Evolutionary conservation across 352 stramenopile genomes (phyloP).

Genomic region (Phytophthora lateralis): DNA sequence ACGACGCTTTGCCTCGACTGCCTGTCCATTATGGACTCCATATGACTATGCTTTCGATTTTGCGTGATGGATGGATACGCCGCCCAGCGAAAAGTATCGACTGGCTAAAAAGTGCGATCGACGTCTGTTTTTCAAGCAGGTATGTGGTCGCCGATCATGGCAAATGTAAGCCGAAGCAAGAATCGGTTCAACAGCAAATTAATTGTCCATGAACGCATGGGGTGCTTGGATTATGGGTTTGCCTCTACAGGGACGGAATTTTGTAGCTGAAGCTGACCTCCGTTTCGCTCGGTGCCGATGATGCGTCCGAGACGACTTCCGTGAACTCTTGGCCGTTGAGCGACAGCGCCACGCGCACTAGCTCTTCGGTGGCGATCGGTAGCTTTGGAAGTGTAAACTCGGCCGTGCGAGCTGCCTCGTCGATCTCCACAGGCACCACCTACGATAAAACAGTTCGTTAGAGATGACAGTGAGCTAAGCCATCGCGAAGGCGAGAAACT

Average conservation of each 20-base stretch:
- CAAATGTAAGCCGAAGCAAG: no score
- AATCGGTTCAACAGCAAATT: no score
- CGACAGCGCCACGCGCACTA: conserved; percentile 33
- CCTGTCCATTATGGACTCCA: no score
- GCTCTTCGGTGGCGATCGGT: conserved; percentile 14
- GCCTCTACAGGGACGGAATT: not conserved
- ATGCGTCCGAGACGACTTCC: not conserved
- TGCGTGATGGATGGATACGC: no score
- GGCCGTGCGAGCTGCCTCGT: conserved; percentile 24
- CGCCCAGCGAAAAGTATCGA: no score
- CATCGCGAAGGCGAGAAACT: conserved; percentile 5
- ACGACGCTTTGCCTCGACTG: no score
- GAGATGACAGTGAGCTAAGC: not conserved
- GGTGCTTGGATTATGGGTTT: no score
- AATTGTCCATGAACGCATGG: no score
- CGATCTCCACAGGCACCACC: conserved; percentile 35
- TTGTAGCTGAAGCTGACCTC: conserved; percentile 30
- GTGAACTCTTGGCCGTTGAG: conserved; percentile 49
- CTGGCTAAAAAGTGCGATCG: no score
- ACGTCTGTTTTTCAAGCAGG: no score
- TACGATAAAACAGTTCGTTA: conserved; percentile 14
- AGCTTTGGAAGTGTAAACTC: conserved; percentile 37
- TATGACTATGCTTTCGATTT: no score
- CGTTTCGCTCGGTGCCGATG: not conserved
- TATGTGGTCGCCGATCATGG: no score